Evolutionary conservation across 192 early-diverging fungal genomes (phyloP), one percentile per base, ranked within the genome.

Genomic region (Entomortierella lignicola): DNA sequence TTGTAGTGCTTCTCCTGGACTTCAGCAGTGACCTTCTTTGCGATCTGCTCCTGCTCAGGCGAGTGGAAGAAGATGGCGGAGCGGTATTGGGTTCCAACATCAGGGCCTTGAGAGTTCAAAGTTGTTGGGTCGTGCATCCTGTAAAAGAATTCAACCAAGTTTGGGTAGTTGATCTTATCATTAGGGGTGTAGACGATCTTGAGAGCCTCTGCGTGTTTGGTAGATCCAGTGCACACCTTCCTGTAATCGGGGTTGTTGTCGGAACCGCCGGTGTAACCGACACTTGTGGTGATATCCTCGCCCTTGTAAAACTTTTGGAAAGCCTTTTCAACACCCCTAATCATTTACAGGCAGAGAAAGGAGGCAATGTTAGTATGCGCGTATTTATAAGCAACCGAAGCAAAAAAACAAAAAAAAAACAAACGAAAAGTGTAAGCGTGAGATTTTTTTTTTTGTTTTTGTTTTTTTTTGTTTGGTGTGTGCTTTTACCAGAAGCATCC

Each of bases 401-500:
- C n/a, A n/a, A n/a, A n/a, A n/a, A n/a, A n/a, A n/a, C n/a, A n/a
- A n/a, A n/a, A n/a, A n/a, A n/a, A n/a, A n/a, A n/a, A n/a, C n/a
- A n/a, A n/a, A n/a, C n/a, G n/a, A 8, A 26, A 20, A 37, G 10
- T 37, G 10, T 37, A 10, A 37, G 5, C 34, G 34, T 37, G 34
- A 37, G 34, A 37, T 37, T 37, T 37, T 37, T 10, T 37, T 4
- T 4, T 10, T 37, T 10, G 4, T 37, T 37, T 37, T 37, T 37
- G 4, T 37, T 37, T 37, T 37, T 37, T 37, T 37, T 37, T 48
- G 18, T 25, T 27, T 55, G 26, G 30, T 26, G 26, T 44, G 58
- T 3, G 23, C 2, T 61, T 30, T 51, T 84, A 89, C 96, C 96
- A 98, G 82, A 98, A 98, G 84, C 96, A 98, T 48, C 96, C 96